Percentiles rank a stretch among this genome's conserved stretches.
Evolutionary conservation across 768 basidiomycete species (phyloP).

Genomic region (Amanita brunnescens): DNA sequence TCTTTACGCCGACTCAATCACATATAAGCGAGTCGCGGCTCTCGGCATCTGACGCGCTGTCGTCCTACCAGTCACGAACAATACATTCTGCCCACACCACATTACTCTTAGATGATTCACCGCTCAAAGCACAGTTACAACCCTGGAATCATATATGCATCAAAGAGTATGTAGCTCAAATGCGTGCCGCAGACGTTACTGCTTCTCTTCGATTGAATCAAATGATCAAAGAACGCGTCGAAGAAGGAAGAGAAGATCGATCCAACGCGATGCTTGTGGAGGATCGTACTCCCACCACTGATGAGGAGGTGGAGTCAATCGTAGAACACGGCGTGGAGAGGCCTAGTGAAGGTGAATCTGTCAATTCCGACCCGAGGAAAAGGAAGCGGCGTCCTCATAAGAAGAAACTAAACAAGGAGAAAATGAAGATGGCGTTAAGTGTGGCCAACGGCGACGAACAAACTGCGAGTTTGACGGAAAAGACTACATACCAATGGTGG

Average conservation of each 20-base stretch:
- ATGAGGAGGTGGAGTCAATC: background rate
- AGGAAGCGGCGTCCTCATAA: conserved; percentile 10
- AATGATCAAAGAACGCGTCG: background rate
- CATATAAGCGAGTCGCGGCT: background rate
- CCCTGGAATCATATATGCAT: conserved; percentile 80
- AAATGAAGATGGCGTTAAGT: background rate
- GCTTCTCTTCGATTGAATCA: background rate
- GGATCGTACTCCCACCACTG: background rate
- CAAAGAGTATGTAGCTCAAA: conserved; percentile 48
- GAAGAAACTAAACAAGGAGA: background rate
- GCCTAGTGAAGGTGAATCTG: background rate
- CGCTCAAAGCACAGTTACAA: conserved; percentile 50
- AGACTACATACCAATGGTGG: background rate
- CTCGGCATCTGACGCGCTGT: conserved; percentile 6
- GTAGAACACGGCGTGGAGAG: background rate
- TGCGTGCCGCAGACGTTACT: conserved; percentile 26
- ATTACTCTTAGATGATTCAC: conserved; percentile 48
- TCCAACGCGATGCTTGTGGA: background rate
- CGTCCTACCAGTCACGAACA: conserved; percentile 3
- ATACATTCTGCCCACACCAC: conserved; percentile 37
- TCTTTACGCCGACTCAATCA: conserved; percentile 15
- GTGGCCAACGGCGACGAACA: background rate
- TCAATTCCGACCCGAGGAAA: conserved; percentile 13
- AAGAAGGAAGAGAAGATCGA: background rate
- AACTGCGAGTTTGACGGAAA: background rate